These are phyloP conservation scores for Leucaena leucocephala DNA, from an alignment of 306 rosid species.

Conservation along the genomic window DNA sequence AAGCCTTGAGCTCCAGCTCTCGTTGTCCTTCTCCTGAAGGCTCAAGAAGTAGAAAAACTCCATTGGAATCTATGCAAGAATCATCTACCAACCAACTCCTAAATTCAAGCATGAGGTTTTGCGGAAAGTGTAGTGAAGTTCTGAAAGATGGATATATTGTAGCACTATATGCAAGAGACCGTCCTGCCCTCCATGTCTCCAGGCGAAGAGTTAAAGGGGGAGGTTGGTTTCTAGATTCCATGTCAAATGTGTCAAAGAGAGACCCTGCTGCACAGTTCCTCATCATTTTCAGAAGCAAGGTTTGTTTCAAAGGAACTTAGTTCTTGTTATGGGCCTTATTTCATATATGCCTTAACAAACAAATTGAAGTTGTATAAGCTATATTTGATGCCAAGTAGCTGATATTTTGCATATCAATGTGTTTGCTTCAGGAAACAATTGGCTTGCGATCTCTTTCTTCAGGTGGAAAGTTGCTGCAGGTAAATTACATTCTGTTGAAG, in stretches of 20 bases:
- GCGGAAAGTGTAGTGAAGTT: slow-evolving; percentile 77
- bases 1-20: slow-evolving; percentile 90
- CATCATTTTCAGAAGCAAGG: slow-evolving; percentile 87
- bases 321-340: slow-evolving; percentile 13
- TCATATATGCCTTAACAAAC: slow-evolving; percentile 3
- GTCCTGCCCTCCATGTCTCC: slow-evolving; percentile 74
- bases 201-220: slow-evolving; percentile 97
- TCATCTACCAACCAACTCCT: slow-evolving; percentile 52
- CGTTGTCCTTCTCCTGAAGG: slow-evolving; percentile 79
- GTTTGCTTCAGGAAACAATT: slow-evolving; percentile 75
- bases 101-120: slow-evolving; percentile 59
- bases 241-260: slow-evolving; percentile 86
- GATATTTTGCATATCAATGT: slow-evolving; percentile 35
- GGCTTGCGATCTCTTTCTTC: slow-evolving; percentile 97
- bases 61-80: slow-evolving; percentile 75
- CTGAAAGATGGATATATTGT: slow-evolving; percentile 88
- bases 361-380: slow-evolving; percentile 29
- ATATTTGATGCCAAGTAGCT: slow-evolving; percentile 37
- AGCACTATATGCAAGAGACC: slow-evolving; percentile 82
- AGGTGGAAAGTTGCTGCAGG: slow-evolving; percentile 99
- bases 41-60: slow-evolving; percentile 83
- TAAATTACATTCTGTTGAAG: slow-evolving; percentile 36
- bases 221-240: slow-evolving; percentile 91
- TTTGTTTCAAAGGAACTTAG: slow-evolving; percentile 40
- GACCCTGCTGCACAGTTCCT: slow-evolving; percentile 99